A percentile compares a stretch with the other conserved stretches of the same genome.
Evolutionary conservation across 768 basidiomycete genomes (phyloP).

Genomic region (Scleroderma bovista): DNA sequence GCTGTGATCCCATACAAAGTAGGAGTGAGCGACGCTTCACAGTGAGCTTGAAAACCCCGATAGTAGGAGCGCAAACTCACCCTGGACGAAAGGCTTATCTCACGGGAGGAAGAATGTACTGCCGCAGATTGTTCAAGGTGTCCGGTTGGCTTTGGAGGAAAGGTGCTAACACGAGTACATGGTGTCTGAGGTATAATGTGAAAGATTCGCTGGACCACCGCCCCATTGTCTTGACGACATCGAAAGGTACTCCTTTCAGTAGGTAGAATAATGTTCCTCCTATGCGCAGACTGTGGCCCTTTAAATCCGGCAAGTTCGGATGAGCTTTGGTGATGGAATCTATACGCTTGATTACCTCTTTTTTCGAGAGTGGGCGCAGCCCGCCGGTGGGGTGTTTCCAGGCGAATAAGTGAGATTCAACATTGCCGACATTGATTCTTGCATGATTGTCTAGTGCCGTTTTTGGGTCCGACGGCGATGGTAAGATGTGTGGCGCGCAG

Average conservation of each 20-base stretch:
- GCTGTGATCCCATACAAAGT: no score
- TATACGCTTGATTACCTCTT: constrained; percentile 19
- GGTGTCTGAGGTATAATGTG: constrained; percentile 22
- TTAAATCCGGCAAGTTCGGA: neutral
- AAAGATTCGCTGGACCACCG: constrained; percentile 31
- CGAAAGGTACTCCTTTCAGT: constrained; percentile 21
- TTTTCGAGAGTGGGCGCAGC: constrained; percentile 22
- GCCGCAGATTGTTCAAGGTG: no score
- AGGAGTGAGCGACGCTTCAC: no score
- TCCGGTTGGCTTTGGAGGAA: no score
- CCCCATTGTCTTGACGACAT: constrained; percentile 28
- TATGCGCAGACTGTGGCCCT: constrained; percentile 17
- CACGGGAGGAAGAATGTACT: no score
- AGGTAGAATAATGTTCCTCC: constrained; percentile 24
- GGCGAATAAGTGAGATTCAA: constrained; percentile 24
- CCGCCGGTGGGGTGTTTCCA: constrained; percentile 11
- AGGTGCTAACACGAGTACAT: constrained; percentile 16
- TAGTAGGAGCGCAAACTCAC: no score
- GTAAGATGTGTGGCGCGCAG: neutral
- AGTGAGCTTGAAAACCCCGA: no score
- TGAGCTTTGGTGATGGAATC: neutral
- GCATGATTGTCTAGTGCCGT: constrained; percentile 22
- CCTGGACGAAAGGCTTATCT: no score
- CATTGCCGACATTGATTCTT: constrained; percentile 17
- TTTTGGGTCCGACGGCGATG: constrained; percentile 18